A percentile compares a stretch with the other conserved stretches of the same genome.
These are phyloP conservation scores for Fennellomyces sp. DNA, from an alignment of 371 early-diverging fungal genomes.

Conservation along the genomic window DNA sequence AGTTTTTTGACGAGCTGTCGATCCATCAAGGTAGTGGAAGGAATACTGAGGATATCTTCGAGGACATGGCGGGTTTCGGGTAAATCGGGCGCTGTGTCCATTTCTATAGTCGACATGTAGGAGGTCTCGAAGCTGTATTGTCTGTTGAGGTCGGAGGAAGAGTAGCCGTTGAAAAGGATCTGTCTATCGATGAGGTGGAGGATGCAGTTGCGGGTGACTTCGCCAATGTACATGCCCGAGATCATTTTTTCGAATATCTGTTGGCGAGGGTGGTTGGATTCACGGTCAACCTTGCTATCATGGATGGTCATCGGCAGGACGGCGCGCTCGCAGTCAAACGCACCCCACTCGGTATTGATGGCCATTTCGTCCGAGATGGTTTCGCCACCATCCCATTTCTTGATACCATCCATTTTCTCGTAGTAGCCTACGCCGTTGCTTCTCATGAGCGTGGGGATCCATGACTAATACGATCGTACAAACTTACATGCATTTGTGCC, in stretches of 20 bases:
- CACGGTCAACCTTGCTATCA: constrained; percentile 83
- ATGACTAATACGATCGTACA: no score
- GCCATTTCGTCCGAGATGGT: constrained; percentile 76
- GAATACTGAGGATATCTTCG: constrained; percentile 72
- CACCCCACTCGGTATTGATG: constrained; percentile 93
- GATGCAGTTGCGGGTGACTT: constrained; percentile 79
- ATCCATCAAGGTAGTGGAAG: constrained; percentile 73
- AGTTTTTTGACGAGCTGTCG: constrained; percentile 80
- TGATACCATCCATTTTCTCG: constrained; percentile 66
- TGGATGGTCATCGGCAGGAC: constrained; percentile 83
- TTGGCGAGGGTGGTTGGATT: constrained; percentile 75
- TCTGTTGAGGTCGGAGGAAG: constrained; percentile 67
- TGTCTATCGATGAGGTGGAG: constrained; percentile 80
- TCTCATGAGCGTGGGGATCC: no score
- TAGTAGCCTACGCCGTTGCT: constrained; percentile 60
- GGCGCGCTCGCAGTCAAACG: constrained; percentile 70
- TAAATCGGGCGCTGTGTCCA: constrained; percentile 74
- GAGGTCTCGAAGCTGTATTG: constrained; percentile 85
- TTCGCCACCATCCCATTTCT: constrained; percentile 23
- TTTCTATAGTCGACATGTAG: constrained; percentile 86
- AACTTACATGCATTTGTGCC: constrained; percentile 85
- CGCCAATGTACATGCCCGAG: constrained; percentile 94
- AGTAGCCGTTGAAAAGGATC: constrained; percentile 75
- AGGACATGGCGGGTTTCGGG: constrained; percentile 72
- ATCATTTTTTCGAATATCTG: constrained; percentile 94